phyloP scores from a whole-genome alignment of 805 yeast species.

The Candida qinlingensis region DNA sequence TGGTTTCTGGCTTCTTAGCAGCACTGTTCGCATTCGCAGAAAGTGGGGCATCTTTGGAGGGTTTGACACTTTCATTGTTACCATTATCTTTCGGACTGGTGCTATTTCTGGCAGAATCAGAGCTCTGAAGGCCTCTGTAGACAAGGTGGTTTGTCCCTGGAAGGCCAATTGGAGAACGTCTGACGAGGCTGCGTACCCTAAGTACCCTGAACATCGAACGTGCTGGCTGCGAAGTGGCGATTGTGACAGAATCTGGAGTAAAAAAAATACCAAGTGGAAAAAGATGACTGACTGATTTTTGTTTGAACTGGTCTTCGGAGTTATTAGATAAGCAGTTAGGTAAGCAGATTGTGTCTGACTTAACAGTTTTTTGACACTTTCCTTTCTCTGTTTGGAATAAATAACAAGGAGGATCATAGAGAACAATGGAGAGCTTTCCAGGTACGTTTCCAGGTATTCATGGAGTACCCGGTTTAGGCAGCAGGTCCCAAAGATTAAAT shows the following conservation, averaged over 20 bases:
- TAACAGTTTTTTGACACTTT: no score
- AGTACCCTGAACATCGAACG: neutral
- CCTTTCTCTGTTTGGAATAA: no score
- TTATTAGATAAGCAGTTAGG: neutral
- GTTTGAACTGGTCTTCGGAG: neutral
- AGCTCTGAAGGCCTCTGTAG: neutral
- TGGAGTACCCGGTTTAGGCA: no score
- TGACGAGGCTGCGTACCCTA: neutral
- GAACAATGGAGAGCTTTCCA: slow-evolving; percentile 18
- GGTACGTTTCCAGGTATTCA: slow-evolving; percentile 18
- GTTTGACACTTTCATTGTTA: neutral
- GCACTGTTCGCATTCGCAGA: neutral
- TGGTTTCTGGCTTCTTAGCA: neutral
- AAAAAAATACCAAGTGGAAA: neutral
- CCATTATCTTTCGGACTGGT: neutral
- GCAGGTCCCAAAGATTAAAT: no score
- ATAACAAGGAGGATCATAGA: no score
- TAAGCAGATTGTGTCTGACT: no score
- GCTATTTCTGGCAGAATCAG: neutral
- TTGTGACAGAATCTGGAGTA: neutral
- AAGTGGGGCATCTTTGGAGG: neutral
- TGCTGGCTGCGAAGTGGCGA: neutral
- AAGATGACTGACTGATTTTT: neutral
- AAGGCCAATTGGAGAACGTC: neutral
- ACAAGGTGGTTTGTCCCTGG: neutral